Evolutionary conservation across 2,329 filamentous ascomycete genomes (phyloP).

Genomic region (Aspergillus awamori): DNA sequence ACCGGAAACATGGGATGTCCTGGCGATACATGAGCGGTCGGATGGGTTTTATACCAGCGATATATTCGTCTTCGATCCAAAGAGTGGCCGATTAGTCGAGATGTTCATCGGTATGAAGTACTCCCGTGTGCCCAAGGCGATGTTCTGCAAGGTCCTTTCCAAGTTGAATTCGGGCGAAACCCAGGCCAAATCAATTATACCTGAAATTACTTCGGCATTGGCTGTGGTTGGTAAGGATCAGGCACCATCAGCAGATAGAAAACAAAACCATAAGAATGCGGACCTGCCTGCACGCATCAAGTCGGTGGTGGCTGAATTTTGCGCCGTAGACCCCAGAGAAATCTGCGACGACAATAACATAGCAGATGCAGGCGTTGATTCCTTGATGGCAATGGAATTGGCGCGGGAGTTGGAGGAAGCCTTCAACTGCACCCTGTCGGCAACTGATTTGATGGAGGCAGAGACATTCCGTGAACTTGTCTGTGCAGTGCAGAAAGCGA

Average conservation of each 20-base stretch:
- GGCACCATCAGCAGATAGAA: not conserved
- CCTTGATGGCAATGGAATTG: slow-evolving; percentile 55
- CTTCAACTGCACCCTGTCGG: slow-evolving; percentile 40
- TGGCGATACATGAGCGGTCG: slow-evolving; percentile 27
- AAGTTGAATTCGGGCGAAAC: not conserved
- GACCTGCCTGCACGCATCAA: slow-evolving; percentile 15
- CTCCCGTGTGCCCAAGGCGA: slow-evolving; percentile 25
- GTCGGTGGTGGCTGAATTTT: slow-evolving; percentile 21
- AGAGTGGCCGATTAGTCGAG: slow-evolving; percentile 28
- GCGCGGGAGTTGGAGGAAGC: slow-evolving; percentile 44
- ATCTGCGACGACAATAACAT: slow-evolving; percentile 18
- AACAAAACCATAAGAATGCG: not conserved
- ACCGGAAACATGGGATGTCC: slow-evolving; percentile 31
- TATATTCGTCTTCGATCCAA: slow-evolving; percentile 38
- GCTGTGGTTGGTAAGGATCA: not conserved
- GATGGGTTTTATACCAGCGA: slow-evolving; percentile 32
- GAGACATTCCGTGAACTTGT: slow-evolving; percentile 36
- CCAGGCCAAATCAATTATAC: not conserved
- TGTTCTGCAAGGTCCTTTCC: slow-evolving; percentile 15
- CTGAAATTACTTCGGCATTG: not conserved
- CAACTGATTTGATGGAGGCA: slow-evolving; percentile 33
- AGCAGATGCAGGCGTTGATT: slow-evolving; percentile 51
- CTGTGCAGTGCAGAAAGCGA: slow-evolving; percentile 22
- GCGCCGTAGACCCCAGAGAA: slow-evolving; percentile 18
- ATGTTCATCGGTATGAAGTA: slow-evolving; percentile 38